Evolutionary conservation across 2,329 filamentous ascomycete genomes (phyloP), one percentile per base, ranked within the genome.

Genomic region (Sporothrix sp.): DNA sequence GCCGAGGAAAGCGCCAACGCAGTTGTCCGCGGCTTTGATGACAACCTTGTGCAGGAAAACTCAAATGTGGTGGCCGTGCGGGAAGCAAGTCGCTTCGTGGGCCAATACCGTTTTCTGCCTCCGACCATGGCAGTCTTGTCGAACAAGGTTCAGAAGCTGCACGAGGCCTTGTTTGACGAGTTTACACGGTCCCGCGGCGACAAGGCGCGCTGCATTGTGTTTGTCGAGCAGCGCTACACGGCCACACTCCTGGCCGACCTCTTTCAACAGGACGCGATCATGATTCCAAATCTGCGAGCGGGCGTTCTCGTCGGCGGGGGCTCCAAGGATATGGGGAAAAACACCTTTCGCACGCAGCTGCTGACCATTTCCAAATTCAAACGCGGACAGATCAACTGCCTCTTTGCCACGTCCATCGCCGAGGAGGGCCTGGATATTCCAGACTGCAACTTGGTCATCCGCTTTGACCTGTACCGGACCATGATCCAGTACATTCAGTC

Each of bases 401-500:
- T 85, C 1, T 78, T 85, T 58, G 76, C 81, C 2, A 85, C 81
- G 0, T 81, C 80, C 0, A 77, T 85, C 2, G 81, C 76, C 0
- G 81, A 85, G 58, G 81, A 85, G 61, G 81, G 81, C 0, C 73
- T 85, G 11, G 81, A 85, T 58, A 76, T 85, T 43, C 81, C 81
- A 0, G 78, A 82, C 50, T 85, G 81, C 63, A 83, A 84, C 56
- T 62, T 83, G 1, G 71, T 85, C 27, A 72, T 85, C 53, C 69
- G 90, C 2, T 98, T 96, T 60, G 88, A 97, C 62, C 75, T 95
- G 2, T 95, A 89, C 66, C 74, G 76, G 10, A 96, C 91, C 0
- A 81, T 95, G 65, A 97, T 97, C 48, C 87, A 95, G 61, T 97
- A 96, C 62, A 82, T 97, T 18, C 93, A 98, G 64, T 96, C 90